A percentile compares a stretch with the other conserved stretches of the same genome.
Conservation (phyloP, 2,329 filamentous ascomycete species). For the Lecanoromycetidae sp. region DNA sequence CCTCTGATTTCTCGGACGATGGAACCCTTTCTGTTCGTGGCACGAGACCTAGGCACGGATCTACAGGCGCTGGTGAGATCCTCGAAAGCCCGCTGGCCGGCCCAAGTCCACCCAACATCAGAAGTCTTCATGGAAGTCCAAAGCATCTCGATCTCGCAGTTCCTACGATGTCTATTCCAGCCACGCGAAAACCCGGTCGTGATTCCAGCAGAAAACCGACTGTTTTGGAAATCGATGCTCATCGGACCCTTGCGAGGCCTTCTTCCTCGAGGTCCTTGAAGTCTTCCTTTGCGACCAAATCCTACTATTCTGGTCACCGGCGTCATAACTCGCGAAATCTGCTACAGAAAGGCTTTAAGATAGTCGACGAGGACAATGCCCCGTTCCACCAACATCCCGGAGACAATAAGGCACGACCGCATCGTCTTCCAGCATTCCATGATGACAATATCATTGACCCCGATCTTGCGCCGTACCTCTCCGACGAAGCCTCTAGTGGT, state of each 20-base stretch:
- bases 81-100: conserved; percentile 8
- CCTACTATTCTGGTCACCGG: conserved; percentile 68
- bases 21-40: conserved; percentile 12
- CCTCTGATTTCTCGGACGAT: conserved; percentile 79
- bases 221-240: conserved; percentile 77
- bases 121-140: conserved; percentile 15
- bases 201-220: conserved; percentile 75
- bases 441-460: conserved; percentile 98
- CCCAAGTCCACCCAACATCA: background rate
- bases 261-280: conserved; percentile 83
- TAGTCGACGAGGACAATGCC: conserved; percentile 62
- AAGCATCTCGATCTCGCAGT: conserved; percentile 27
- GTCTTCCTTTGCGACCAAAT: conserved; percentile 55
- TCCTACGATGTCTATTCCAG: conserved; percentile 54
- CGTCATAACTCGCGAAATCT: conserved; percentile 82
- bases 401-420: conserved; percentile 53
- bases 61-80: conserved; percentile 16
- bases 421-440: conserved; percentile 79
- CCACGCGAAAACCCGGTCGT: conserved; percentile 54
- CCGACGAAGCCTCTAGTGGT: conserved; percentile 82
- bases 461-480: conserved; percentile 88
- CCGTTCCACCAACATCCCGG: conserved; percentile 69
- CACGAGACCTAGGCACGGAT: conserved; percentile 17
- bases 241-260: conserved; percentile 69
- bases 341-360: conserved; percentile 62